Evolutionary conservation across 208 protist genomes (phyloP).

Genomic region (Leishmania major): DNA sequence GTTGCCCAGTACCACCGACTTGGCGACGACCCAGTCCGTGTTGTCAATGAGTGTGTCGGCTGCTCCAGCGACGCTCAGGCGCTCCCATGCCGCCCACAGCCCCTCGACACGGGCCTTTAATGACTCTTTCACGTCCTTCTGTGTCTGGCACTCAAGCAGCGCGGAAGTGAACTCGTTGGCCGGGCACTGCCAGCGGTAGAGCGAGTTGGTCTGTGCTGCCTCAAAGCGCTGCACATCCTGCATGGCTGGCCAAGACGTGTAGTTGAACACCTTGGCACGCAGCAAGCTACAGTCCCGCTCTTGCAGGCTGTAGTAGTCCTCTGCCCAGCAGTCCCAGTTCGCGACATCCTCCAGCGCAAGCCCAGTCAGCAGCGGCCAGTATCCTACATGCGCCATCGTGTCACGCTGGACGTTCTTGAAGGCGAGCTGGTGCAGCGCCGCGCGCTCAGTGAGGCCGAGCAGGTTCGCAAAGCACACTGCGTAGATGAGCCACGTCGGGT

Average conservation of each 20-base stretch:
- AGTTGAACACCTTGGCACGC: conserved; percentile 83
- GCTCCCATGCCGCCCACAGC: conserved; percentile 38
- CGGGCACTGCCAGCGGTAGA: conserved; percentile 50
- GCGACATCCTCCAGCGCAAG: conserved; percentile 61
- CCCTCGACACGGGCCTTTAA: conserved; percentile 32
- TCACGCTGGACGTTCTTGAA: conserved; percentile 89
- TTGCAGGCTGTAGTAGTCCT: conserved; percentile 57
- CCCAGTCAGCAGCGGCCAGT: conserved; percentile 70
- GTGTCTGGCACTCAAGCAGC: conserved; percentile 78
- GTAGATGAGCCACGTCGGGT: conserved; percentile 83
- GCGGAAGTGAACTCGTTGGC: conserved; percentile 44
- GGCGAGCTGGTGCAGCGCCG: conserved; percentile 68
- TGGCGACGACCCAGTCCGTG: conserved; percentile 71
- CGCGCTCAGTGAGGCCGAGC: conserved; percentile 63
- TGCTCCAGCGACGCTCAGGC: conserved; percentile 14
- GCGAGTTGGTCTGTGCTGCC: conserved; percentile 55
- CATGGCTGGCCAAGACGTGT: conserved; percentile 83
- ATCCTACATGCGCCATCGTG: conserved; percentile 89
- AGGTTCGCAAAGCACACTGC: conserved; percentile 68
- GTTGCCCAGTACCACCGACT: conserved; percentile 73
- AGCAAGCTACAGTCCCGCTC: conserved; percentile 74
- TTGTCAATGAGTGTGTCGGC: conserved; percentile 61
- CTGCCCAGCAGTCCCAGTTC: conserved; percentile 56
- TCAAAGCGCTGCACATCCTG: conserved; percentile 78
- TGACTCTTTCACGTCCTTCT: conserved; percentile 69